A percentile compares a stretch with the other conserved stretches of the same genome.
These are phyloP conservation scores for Ganoderma sinense DNA, from an alignment of 1,284 basidiomycete genomes.

Conservation along the genomic window DNA sequence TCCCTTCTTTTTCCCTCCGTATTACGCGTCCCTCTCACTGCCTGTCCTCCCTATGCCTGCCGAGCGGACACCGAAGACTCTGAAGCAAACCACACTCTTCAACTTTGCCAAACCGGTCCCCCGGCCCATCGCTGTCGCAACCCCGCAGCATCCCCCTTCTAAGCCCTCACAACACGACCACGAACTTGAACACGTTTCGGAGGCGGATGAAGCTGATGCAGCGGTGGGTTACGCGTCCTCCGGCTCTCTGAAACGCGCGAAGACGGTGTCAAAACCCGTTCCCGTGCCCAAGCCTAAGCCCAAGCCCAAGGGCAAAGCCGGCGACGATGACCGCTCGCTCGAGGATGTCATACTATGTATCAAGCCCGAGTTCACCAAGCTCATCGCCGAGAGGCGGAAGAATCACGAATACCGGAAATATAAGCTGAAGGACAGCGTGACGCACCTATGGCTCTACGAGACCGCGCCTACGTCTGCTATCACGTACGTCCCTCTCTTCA, in stretches of 20 bases:
- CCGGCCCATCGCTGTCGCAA: neutral
- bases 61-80: conserved; percentile 8
- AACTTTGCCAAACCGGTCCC: conserved; percentile 3
- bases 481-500: conserved; percentile 34
- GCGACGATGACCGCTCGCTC: conserved; percentile 32
- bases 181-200: neutral
- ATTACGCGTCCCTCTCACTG: neutral
- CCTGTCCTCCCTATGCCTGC: conserved; percentile 14
- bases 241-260: neutral
- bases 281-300: neutral
- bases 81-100: conserved; percentile 16
- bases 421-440: conserved; percentile 38
- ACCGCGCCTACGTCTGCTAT: conserved; percentile 40
- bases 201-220: neutral
- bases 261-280: neutral
- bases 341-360: conserved; percentile 43
- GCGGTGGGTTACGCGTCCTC: neutral
- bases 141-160: neutral
- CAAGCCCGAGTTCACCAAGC: conserved; percentile 39
- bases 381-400: conserved; percentile 42
- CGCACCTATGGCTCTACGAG: conserved; percentile 44
- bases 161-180: neutral
- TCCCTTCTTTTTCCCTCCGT: neutral
- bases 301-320: conserved; percentile 12
- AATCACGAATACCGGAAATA: conserved; percentile 47